Conservation (phyloP, 2,329 filamentous ascomycete species). For the Phaeosphaeriaceae sp. region DNA sequence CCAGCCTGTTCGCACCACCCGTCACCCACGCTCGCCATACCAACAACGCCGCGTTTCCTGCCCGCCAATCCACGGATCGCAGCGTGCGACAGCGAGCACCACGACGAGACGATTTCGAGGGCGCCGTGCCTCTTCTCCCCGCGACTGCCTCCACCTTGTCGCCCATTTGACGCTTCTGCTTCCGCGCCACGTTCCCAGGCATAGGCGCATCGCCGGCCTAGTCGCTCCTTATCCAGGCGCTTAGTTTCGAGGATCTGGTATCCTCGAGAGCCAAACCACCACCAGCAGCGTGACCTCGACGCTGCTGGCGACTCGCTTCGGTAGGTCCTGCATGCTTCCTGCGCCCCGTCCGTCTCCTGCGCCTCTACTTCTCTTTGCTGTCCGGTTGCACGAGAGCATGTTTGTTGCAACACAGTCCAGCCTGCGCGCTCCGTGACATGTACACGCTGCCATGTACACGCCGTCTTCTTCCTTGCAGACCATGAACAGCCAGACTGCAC, state of each 20-base stretch:
- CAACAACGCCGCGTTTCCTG: background rate
- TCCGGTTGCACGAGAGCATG: slow-evolving; percentile 6
- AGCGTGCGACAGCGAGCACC: slow-evolving; percentile 1
- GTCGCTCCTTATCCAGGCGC: slow-evolving; percentile 49
- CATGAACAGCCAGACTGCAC: slow-evolving; percentile 4
- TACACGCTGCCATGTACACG: slow-evolving; percentile 16
- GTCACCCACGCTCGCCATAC: background rate
- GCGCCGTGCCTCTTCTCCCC: background rate
- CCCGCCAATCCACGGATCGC: background rate
- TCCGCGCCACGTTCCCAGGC: slow-evolving; percentile 31
- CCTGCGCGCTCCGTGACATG: slow-evolving; percentile 13
- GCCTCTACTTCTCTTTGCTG: background rate
- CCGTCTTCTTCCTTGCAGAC: slow-evolving; percentile 13
- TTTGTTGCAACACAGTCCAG: slow-evolving; percentile 7
- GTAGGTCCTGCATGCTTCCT: slow-evolving; percentile 37
- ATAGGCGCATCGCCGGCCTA: slow-evolving; percentile 44
- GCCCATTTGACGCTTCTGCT: slow-evolving; percentile 23
- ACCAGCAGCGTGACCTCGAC: slow-evolving; percentile 24
- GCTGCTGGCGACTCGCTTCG: slow-evolving; percentile 33
- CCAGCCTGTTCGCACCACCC: background rate
- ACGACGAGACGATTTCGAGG: background rate
- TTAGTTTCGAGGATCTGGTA: slow-evolving; percentile 52
- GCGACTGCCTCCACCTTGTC: slow-evolving; percentile 2
- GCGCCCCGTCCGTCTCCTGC: slow-evolving; percentile 14
- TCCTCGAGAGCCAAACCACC: slow-evolving; percentile 45